Evolutionary conservation across 106 monocot species (phyloP).

Genomic region (Dendrobium catenatum): DNA sequence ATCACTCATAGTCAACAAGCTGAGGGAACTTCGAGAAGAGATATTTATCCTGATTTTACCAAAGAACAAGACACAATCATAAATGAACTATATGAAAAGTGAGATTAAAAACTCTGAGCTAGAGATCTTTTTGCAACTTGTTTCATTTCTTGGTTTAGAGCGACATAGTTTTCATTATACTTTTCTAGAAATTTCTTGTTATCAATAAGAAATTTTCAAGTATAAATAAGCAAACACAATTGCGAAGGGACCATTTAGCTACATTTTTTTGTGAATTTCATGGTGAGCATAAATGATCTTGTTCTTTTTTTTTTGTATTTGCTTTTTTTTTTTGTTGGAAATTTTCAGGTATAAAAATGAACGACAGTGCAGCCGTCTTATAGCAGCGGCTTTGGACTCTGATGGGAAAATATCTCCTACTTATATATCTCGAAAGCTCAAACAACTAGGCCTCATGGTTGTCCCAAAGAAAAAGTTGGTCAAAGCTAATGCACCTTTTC

Average conservation of each 20-base stretch:
- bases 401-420: constrained; percentile 54
- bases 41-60: constrained; percentile 27
- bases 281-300: not conserved
- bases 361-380: constrained; percentile 41
- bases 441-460: constrained; percentile 47
- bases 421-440: constrained; percentile 59
- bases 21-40: constrained; percentile 23
- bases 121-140: not conserved
- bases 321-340: not conserved
- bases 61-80: constrained; percentile 45
- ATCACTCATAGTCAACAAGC: constrained; percentile 4
- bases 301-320: constrained; percentile 4
- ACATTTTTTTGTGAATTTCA: not conserved
- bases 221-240: not conserved
- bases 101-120: constrained; percentile 7
- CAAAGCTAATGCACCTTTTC: not conserved
- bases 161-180: not conserved
- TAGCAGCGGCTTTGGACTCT: constrained; percentile 62
- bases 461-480: constrained; percentile 24
- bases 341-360: constrained; percentile 65
- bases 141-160: not conserved
- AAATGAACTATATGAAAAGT: constrained; percentile 53
- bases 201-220: not conserved
- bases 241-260: not conserved
- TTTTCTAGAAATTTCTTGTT: not conserved